Evolutionary conservation across 108 stramenopile species (phyloP).

Genomic region (Cyclotella kingstonii): DNA sequence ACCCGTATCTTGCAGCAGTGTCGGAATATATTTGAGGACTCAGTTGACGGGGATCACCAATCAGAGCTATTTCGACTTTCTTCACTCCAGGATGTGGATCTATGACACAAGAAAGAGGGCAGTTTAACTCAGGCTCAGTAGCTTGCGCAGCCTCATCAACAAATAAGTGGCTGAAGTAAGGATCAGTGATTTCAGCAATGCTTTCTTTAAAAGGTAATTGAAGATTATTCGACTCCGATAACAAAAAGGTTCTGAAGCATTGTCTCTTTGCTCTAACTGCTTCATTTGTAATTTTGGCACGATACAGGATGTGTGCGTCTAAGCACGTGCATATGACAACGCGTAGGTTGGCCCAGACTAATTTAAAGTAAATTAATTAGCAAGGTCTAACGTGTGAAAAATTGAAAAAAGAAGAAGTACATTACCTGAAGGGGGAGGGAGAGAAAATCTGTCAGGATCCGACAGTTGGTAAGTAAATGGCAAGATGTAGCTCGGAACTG

Average conservation of each 20-base stretch:
- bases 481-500: conserved; percentile 54
- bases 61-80: conserved; percentile 63
- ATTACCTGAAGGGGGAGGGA: conserved; percentile 35
- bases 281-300: conserved; percentile 61
- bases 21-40: conserved; percentile 48
- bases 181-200: conserved; percentile 19
- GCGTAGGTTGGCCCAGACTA: conserved; percentile 48
- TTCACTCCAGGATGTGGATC: conserved; percentile 49
- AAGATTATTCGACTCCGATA: conserved; percentile 14
- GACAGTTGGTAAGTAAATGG: conserved; percentile 45
- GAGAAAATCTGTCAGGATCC: conserved; percentile 36
- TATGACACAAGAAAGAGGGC: conserved; percentile 67
- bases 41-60: conserved; percentile 68
- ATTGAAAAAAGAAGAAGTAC: background rate
- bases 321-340: conserved; percentile 69
- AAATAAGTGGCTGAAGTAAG: conserved; percentile 74
- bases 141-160: conserved; percentile 81
- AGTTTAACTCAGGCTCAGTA: conserved; percentile 68
- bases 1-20: conserved; percentile 21
- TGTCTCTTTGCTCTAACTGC: conserved; percentile 46
- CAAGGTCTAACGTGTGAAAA: background rate
- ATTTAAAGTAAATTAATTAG: background rate
- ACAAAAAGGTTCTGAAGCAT: conserved; percentile 35
- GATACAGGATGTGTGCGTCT: conserved; percentile 62
- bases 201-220: conserved; percentile 15